Evolutionary conservation across 352 stramenopile species (phyloP), one percentile per base, ranked within the genome.

Genomic region (Lagenidium sp.): DNA sequence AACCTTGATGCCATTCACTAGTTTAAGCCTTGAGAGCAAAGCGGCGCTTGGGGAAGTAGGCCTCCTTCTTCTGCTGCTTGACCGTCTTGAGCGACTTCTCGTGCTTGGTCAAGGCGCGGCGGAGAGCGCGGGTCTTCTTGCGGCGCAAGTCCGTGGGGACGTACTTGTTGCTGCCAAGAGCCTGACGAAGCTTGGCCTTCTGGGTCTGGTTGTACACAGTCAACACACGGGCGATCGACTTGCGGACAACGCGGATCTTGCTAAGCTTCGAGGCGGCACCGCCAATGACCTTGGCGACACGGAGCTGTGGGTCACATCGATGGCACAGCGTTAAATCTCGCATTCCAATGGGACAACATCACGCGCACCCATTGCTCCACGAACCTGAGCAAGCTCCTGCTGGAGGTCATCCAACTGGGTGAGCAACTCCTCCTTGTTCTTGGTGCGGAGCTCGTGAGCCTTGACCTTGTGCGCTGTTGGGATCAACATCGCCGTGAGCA

Each of bases 131-230:
- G 55, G 97, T 99, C 82, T 98, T 97, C 95, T 99, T 99, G 51
- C 84, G 62, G 63, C 97, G 85, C 63, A 99, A 74, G 72, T 99
- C 96, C 65, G 97, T 95, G 36, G 95, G 94, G 37, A 99, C 67
- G 78, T 99, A 97, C 82, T 99, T 99, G 51, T 82, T 88, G 70
- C 79, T 87, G 55, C 85, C 86, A 41, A 88, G 79, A n/a, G 95
- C 78, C 59, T 97, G 90, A 43, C 95, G 92, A 40, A 98, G 83
- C 70, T 96, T 97, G 44, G 85, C 76, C 92, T 99, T 99, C 72
- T 98, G 90, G 67, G 92, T 97, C 81, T 99, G 95, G 85, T 99
- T 99, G 94, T 98, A 97, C 36, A 99, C 96, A 48, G 97, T 99
- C 50, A 99, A 79, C 32, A 98, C 89, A 58, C 97, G 95, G 30